Conservation (phyloP, 495 filamentous ascomycete genomes). For the Neurospora sp. region DNA sequence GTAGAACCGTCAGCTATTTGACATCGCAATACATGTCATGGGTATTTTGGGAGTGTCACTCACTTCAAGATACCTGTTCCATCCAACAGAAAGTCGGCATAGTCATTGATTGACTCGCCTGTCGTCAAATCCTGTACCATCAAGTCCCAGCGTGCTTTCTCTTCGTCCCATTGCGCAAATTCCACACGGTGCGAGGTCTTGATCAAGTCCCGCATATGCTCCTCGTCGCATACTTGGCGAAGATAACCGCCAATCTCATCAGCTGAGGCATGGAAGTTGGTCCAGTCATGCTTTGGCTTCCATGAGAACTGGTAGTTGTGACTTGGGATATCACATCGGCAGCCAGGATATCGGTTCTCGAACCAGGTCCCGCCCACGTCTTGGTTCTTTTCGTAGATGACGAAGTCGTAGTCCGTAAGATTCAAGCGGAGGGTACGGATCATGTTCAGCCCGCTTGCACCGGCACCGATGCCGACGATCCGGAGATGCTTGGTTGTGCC, state of each 20-base stretch:
- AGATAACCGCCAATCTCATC: constrained; percentile 52
- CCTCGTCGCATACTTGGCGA: constrained; percentile 41
- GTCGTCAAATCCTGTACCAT: constrained; percentile 36
- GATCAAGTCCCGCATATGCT: constrained; percentile 42
- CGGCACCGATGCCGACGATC: constrained; percentile 39
- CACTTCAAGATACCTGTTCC: constrained; percentile 51
- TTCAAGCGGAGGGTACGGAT: constrained; percentile 33
- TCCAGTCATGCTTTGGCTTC: constrained; percentile 48
- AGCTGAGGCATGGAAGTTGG: constrained; percentile 45
- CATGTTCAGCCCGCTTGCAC: constrained; percentile 40
- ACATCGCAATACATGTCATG: neutral
- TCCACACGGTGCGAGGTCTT: constrained; percentile 32
- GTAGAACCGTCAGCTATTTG: constrained; percentile 14
- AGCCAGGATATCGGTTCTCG: constrained; percentile 49
- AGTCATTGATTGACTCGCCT: constrained; percentile 33
- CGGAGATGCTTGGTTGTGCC: constrained; percentile 34
- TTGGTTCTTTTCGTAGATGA: constrained; percentile 70
- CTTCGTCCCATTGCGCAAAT: constrained; percentile 32
- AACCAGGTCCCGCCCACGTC: constrained; percentile 54
- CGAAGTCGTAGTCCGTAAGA: constrained; percentile 40
- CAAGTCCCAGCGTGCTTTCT: constrained; percentile 39
- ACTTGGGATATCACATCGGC: constrained; percentile 44
- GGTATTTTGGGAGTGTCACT: constrained; percentile 4
- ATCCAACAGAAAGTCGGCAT: constrained; percentile 47
- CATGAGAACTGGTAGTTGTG: constrained; percentile 49